Conservation (phyloP, 129 eudicot species). For the Centaurea solstitialis region DNA sequence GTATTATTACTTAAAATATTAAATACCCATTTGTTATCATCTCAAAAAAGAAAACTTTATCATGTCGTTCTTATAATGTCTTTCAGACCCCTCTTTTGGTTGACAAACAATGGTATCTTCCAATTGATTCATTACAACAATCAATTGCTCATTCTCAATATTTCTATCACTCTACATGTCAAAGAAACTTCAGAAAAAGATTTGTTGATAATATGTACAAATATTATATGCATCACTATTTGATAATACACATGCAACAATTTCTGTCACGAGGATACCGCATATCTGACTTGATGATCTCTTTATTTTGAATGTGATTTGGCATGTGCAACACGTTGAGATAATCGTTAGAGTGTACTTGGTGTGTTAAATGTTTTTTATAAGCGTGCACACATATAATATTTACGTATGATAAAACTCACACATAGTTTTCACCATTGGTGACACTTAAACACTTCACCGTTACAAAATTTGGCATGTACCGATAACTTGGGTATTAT, state of each 20-base stretch:
- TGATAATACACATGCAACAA: neutral
- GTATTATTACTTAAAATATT: too few species aligned
- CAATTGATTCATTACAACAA: neutral
- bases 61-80: neutral
- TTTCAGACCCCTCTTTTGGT: neutral
- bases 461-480: neutral
- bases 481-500: neutral
- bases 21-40: too few species aligned
- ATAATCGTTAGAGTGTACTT: neutral
- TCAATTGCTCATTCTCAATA: neutral
- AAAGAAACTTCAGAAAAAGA: neutral
- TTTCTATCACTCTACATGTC: neutral
- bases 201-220: neutral
- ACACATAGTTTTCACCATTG: too few species aligned
- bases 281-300: neutral
- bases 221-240: too few species aligned
- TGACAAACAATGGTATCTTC: neutral
- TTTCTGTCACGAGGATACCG: neutral
- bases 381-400: too few species aligned
- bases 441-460: neutral
- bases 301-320: neutral
- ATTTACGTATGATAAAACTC: too few species aligned
- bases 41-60: too few species aligned
- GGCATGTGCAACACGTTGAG: neutral
- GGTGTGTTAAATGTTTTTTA: neutral